These are phyloP conservation scores for Pseudoturritis turrita DNA, from an alignment of 345 rosid species.

Conservation along the genomic window DNA sequence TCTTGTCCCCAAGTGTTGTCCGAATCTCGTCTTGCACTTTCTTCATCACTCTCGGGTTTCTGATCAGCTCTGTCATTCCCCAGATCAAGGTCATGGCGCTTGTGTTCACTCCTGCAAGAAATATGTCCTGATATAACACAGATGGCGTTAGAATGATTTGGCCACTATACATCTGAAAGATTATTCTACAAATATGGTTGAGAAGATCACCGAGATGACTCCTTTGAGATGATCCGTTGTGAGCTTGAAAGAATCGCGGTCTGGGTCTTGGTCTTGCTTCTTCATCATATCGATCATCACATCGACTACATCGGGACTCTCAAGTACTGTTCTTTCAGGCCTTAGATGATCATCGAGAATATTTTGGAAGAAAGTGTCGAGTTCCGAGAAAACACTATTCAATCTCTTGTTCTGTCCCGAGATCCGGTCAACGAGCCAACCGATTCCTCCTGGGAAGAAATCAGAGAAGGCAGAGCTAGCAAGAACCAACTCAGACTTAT, in stretches of 20 bases:
- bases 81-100: slow-evolving; percentile 30
- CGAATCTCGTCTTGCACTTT: slow-evolving; percentile 41
- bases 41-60: slow-evolving; percentile 36
- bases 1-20: slow-evolving; percentile 24
- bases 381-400: slow-evolving; percentile 27
- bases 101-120: slow-evolving; percentile 45
- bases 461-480: slow-evolving; percentile 32
- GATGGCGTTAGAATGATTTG: neutral
- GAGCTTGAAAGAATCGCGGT: slow-evolving; percentile 14
- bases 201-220: slow-evolving; percentile 24
- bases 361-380: slow-evolving; percentile 39
- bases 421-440: slow-evolving; percentile 39
- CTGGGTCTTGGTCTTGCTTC: slow-evolving; percentile 19
- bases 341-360: slow-evolving; percentile 43
- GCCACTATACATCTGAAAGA: neutral
- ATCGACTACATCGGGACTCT: slow-evolving; percentile 32
- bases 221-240: slow-evolving; percentile 27
- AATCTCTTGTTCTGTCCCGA: slow-evolving; percentile 27
- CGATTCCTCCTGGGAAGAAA: slow-evolving; percentile 38
- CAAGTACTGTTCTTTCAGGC: slow-evolving; percentile 18
- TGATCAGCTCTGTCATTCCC: slow-evolving; percentile 41
- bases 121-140: slow-evolving; percentile 32
- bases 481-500: slow-evolving; percentile 30
- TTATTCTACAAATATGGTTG: neutral
- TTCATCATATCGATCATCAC: slow-evolving; percentile 20